Conservation (phyloP, 352 stramenopile species). For the Pythium dissimile region DNA sequence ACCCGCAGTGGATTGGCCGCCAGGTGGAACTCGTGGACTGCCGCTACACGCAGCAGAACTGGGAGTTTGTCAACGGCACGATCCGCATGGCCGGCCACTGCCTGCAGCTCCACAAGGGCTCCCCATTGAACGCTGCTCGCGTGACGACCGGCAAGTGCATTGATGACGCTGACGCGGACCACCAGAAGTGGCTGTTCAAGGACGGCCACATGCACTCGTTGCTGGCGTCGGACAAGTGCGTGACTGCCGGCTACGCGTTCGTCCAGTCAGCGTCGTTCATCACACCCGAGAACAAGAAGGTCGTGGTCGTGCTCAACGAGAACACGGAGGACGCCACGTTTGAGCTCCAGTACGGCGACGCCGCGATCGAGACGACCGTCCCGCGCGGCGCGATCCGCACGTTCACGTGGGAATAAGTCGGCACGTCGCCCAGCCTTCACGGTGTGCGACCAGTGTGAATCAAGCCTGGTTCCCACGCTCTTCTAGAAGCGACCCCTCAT, state of each 20-base stretch:
- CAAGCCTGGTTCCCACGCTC: background rate
- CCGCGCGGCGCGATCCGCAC: conserved; percentile 64
- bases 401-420: conserved; percentile 54
- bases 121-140: conserved; percentile 41
- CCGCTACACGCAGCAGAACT: conserved; percentile 60
- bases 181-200: conserved; percentile 65
- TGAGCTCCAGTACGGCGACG: conserved; percentile 44
- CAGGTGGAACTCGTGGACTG: conserved; percentile 68
- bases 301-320: conserved; percentile 83
- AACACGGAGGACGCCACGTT: conserved; percentile 75
- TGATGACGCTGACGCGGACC: conserved; percentile 26
- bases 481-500: too few relatives aligned
- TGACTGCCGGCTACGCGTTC: conserved; percentile 78
- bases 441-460: too few relatives aligned
- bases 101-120: conserved; percentile 66
- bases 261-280: conserved; percentile 66
- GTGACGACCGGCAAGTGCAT: conserved; percentile 53
- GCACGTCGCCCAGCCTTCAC: too few relatives aligned
- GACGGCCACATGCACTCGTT: conserved; percentile 52
- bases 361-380: conserved; percentile 48
- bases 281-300: conserved; percentile 67
- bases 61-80: conserved; percentile 49
- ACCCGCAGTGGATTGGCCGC: conserved; percentile 46
- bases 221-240: conserved; percentile 52
- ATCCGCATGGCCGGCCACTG: conserved; percentile 68